Conservation (phyloP, 371 early-diverging fungal genomes). For the Haplosporangium sp. region DNA sequence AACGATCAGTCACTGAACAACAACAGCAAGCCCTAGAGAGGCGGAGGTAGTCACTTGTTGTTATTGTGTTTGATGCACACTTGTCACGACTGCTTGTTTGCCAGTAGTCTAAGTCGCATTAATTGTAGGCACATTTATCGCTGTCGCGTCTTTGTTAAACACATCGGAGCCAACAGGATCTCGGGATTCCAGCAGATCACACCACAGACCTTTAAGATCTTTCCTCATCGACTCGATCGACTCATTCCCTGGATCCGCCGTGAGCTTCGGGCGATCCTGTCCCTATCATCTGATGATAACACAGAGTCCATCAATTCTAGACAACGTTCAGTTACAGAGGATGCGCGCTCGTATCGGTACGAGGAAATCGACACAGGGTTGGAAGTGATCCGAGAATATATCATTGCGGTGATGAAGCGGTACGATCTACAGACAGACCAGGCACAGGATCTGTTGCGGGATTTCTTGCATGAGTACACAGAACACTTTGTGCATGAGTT, state of each 20-base stretch:
- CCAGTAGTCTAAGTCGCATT: background rate
- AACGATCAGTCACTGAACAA: constrained; percentile 27
- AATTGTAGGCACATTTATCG: constrained; percentile 28
- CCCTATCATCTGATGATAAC: background rate
- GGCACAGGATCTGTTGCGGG: constrained; percentile 39
- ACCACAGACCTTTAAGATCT: constrained; percentile 32
- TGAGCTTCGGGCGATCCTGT: constrained; percentile 38
- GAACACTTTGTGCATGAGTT: constrained; percentile 55
- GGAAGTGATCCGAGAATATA: constrained; percentile 50
- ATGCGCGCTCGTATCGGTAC: background rate
- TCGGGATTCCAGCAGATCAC: constrained; percentile 46
- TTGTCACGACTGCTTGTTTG: background rate
- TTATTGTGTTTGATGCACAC: background rate
- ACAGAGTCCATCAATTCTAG: background rate
- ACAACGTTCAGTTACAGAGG: background rate
- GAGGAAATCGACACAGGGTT: constrained; percentile 20
- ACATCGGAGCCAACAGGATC: constrained; percentile 44
- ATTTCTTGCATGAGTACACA: constrained; percentile 47
- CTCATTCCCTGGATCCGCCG: constrained; percentile 50
- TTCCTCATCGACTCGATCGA: constrained; percentile 35
- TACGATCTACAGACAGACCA: constrained; percentile 50
- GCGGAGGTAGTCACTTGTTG: constrained; percentile 19
- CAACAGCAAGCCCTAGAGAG: constrained; percentile 31
- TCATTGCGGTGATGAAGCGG: constrained; percentile 37
- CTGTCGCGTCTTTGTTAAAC: constrained; percentile 35